Evolutionary conservation across 108 stramenopile genomes (phyloP).

Genomic region (Schizochytrium sp.): DNA sequence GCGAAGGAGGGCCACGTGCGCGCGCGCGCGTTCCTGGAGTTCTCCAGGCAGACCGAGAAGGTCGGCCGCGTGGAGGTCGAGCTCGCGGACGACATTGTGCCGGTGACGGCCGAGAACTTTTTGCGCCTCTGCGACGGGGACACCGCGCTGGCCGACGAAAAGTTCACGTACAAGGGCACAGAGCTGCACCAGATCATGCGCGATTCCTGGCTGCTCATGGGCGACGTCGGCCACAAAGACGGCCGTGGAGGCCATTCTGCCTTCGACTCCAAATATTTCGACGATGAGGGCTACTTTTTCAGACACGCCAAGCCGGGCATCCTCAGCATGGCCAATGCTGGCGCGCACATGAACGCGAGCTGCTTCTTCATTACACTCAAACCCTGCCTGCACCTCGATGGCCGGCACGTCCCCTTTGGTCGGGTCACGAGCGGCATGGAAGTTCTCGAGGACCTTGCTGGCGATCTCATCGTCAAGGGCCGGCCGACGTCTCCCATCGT

Average conservation of each 20-base stretch:
- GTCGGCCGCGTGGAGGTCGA: conserved; percentile 20
- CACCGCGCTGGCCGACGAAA: neutral
- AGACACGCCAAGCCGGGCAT: conserved; percentile 22
- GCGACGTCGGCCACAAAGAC: neutral
- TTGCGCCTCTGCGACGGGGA: neutral
- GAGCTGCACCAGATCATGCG: neutral
- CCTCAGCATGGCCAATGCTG: conserved; percentile 4
- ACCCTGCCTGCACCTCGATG: conserved; percentile 67
- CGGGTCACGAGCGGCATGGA: conserved; percentile 59
- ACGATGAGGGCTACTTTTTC: conserved; percentile 23
- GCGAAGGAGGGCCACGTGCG: neutral
- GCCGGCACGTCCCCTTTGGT: conserved; percentile 70
- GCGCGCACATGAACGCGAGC: conserved; percentile 58
- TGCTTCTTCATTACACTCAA: conserved; percentile 61
- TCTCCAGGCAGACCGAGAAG: neutral
- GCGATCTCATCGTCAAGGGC: conserved; percentile 56
- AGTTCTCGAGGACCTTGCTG: conserved; percentile 52
- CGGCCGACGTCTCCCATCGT: neutral
- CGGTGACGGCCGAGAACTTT: conserved; percentile 20
- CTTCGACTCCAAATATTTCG: conserved; percentile 3
- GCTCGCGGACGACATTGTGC: conserved; percentile 14
- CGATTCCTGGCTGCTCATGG: neutral
- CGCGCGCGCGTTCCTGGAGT: neutral
- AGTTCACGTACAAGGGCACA: neutral
- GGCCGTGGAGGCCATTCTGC: conserved; percentile 2